phyloP scores from a whole-genome alignment of 768 basidiomycete species.

The Rhizopogon vinicolor region DNA sequence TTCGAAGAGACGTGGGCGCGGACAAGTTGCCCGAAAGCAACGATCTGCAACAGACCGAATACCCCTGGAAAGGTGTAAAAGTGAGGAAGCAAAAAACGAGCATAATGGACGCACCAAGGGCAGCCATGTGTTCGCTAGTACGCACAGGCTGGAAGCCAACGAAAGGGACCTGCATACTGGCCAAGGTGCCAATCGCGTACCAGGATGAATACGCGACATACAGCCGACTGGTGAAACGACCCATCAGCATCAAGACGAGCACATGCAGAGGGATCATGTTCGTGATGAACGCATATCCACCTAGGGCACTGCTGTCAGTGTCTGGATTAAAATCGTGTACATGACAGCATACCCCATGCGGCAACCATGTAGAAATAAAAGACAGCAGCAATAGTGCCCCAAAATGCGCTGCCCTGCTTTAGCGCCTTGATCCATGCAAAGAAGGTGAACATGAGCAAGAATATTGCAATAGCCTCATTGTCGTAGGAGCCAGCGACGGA shows the following conservation, averaged over 20 bases:
- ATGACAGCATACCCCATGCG: slow-evolving; percentile 77
- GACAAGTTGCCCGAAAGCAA: slow-evolving; percentile 89
- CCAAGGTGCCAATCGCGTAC: slow-evolving; percentile 96
- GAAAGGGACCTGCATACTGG: slow-evolving; percentile 99
- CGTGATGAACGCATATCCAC: slow-evolving; percentile 98
- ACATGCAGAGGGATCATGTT: slow-evolving; percentile 99
- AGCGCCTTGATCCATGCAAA: slow-evolving; percentile 96
- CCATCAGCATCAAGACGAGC: slow-evolving; percentile 94
- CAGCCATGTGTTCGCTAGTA: slow-evolving; percentile 98
- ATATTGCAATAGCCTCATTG: slow-evolving; percentile 99
- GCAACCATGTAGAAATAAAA: slow-evolving; percentile 99
- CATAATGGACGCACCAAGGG: slow-evolving; percentile 58
- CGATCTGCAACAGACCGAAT: slow-evolving; percentile 93
- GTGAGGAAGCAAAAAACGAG: slow-evolving; percentile 6
- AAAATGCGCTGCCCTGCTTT: slow-evolving; percentile 90
- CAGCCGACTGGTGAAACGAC: slow-evolving; percentile 85
- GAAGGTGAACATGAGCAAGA: slow-evolving; percentile 99
- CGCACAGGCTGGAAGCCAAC: slow-evolving; percentile 98
- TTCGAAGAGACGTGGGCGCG: slow-evolving; percentile 85
- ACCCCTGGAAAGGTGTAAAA: slow-evolving; percentile 50
- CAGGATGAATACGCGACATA: slow-evolving; percentile 96
- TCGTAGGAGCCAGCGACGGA: slow-evolving; percentile 99
- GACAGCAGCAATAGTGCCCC: slow-evolving; percentile 83
- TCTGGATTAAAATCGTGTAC: not conserved
- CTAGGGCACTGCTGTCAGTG: slow-evolving; percentile 29